Evolutionary conservation across 495 filamentous ascomycete genomes (phyloP), one percentile per base, ranked within the genome.

Genomic region (Hypomontagnella monticulosa): DNA sequence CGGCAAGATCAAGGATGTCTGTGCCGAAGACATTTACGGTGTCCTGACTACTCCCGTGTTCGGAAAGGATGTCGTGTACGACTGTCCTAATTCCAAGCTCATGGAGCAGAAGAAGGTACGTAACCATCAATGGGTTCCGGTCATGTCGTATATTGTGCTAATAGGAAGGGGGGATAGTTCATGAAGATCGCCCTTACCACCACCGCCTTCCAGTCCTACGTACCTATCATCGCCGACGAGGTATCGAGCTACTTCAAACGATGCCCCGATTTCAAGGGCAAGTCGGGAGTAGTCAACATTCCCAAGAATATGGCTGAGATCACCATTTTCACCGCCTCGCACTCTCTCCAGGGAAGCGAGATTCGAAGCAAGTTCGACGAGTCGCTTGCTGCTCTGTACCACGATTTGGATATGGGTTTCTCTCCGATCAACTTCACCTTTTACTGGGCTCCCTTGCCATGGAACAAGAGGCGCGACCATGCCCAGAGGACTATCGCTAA

Each of bases 401-500:
- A 94, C 75, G 89, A 94, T 71, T 84, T 96, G 16, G 92, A 96
- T 70, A 88, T 88, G 79, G 92, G 92, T 4, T 96, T 96, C 78
- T 84, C 81, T 19, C 89, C 92, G 0, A 85, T 93, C 73, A 96
- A 96, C 77, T 94, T 96, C 76, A 85, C 89, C 84, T 80, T 94
- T 33, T 91, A 92, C 65, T 93, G 90, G 91, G 88, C 88, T 23
- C 92, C 92, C n/a, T 84, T 94, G 16, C 92, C 92, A 0, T 89
- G 88, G 71, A 96, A 96, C 77, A 89, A 88, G 63, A 85, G 87
- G 65, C 88, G 92, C 19, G 92, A 96, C 68, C 69, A 80, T 44
- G 92, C 92, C 4, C 91, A 96, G 71, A 75, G 79, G 33, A 91
- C 86, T 40, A 89, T 94, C 81, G 82, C 89, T 37, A 84, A 88